Percentiles rank a stretch among this genome's conserved stretches.
These are phyloP conservation scores for Stropharia rugosoannulata DNA, from an alignment of 768 basidiomycete species.

Conservation along the genomic window DNA sequence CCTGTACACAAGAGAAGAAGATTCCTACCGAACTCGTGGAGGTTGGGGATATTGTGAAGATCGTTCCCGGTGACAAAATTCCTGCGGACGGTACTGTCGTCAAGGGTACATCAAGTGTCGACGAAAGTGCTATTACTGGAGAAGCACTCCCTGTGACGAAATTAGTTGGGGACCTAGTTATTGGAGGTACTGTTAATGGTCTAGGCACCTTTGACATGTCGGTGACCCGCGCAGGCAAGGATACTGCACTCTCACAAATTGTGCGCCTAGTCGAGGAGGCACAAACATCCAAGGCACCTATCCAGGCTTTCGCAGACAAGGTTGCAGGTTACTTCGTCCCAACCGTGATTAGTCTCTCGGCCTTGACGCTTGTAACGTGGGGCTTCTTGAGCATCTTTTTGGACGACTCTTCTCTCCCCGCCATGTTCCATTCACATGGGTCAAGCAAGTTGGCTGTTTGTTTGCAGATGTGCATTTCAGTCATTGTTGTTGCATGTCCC, in stretches of 20 bases:
- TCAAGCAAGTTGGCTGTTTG: constrained; percentile 87
- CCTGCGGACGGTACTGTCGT: constrained; percentile 94
- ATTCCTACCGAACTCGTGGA: constrained; percentile 94
- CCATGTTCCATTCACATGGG: constrained; percentile 83
- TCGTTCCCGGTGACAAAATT: constrained; percentile 95
- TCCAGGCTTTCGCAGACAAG: constrained; percentile 94
- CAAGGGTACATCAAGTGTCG: constrained; percentile 82
- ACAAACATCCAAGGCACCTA: constrained; percentile 96
- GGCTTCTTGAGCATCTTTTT: constrained; percentile 66
- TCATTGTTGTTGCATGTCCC: constrained; percentile 97
- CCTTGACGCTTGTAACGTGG: constrained; percentile 84
- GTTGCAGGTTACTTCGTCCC: constrained; percentile 97
- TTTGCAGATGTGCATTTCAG: constrained; percentile 95
- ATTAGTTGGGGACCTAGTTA: constrained; percentile 79
- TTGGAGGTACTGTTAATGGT: constrained; percentile 96
- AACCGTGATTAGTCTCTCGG: constrained; percentile 78
- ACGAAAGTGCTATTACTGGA: constrained; percentile 96
- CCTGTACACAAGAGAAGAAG: constrained; percentile 82
- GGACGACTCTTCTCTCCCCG: constrained; percentile 61
- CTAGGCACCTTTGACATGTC: constrained; percentile 97
- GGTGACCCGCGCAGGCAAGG: constrained; percentile 93
- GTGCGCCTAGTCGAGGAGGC: constrained; percentile 97
- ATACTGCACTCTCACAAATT: constrained; percentile 95
- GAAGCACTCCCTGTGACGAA: constrained; percentile 91
- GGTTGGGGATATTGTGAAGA: constrained; percentile 88